Percentiles rank a stretch among this genome's conserved stretches.
These are phyloP conservation scores for Vitis riparia DNA, from an alignment of 164 flowering plant genomes.

Conservation along the genomic window DNA sequence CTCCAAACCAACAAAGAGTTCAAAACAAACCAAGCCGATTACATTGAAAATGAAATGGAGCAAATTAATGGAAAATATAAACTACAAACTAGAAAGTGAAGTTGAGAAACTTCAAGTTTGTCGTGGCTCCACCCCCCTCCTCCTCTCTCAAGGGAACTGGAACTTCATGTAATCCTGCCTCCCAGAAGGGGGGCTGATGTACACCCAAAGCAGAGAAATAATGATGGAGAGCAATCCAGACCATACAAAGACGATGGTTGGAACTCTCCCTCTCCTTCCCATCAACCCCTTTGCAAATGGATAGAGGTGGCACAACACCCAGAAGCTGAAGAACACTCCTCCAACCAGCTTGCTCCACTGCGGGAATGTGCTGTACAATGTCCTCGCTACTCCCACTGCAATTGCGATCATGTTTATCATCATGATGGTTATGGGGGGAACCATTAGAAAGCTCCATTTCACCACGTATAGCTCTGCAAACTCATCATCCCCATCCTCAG, in stretches of 20 bases:
- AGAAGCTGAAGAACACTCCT: slow-evolving; percentile 92
- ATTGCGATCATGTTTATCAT: slow-evolving; percentile 76
- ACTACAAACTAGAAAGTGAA: slow-evolving; percentile 10
- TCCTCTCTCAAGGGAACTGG: slow-evolving; percentile 45
- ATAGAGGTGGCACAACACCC: slow-evolving; percentile 87
- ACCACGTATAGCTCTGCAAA: slow-evolving; percentile 80
- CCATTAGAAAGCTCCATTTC: slow-evolving; percentile 80
- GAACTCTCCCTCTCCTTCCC: slow-evolving; percentile 84
- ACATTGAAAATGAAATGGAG: not conserved
- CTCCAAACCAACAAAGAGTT: not conserved
- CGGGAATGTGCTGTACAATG: slow-evolving; percentile 78
- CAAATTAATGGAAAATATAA: not conserved
- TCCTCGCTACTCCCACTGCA: slow-evolving; percentile 72
- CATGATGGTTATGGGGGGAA: slow-evolving; percentile 81
- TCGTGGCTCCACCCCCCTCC: too few species aligned
- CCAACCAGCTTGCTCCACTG: slow-evolving; percentile 93
- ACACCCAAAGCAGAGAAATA: slow-evolving; percentile 77
- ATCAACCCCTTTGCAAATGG: slow-evolving; percentile 92
- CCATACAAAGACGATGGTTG: slow-evolving; percentile 91
- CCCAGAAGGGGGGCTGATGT: slow-evolving; percentile 67
- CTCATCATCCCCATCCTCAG: slow-evolving; percentile 82
- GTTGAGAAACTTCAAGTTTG: slow-evolving; percentile 21
- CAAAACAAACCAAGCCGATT: not conserved
- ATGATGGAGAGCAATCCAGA: slow-evolving; percentile 78
- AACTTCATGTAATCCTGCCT: slow-evolving; percentile 34